Conservation (phyloP, 148 eudicot species). For the Rheum nobile region DNA sequence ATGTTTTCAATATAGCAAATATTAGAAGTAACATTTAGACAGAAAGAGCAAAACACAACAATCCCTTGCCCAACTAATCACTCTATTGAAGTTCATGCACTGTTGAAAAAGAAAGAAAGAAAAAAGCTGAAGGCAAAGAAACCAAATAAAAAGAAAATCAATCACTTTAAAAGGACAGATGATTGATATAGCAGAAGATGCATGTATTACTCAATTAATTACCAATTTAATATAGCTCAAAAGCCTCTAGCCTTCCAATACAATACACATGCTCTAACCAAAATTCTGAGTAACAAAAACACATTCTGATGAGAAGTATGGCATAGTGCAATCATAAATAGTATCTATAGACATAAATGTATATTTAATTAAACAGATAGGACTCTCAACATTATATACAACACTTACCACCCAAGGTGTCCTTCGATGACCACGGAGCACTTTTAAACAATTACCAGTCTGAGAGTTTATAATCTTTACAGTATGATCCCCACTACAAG, state of each 20-base stretch:
- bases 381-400: neutral
- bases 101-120: neutral
- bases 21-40: neutral
- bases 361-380: neutral
- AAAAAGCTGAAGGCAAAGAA: neutral
- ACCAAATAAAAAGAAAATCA: neutral
- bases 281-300: neutral
- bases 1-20: neutral
- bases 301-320: neutral
- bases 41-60: neutral
- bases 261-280: neutral
- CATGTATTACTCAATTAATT: neutral
- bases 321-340: no score
- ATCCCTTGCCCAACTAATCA: neutral
- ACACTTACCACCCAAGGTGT: constrained; percentile 99
- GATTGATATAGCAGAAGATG: neutral
- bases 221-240: neutral
- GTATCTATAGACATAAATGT: neutral
- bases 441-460: constrained; percentile 81
- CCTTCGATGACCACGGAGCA: constrained; percentile 85
- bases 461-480: constrained; percentile 77
- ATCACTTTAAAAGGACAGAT: neutral
- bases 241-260: neutral
- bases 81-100: neutral
- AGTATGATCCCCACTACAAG: constrained; percentile 88